Percentiles rank a stretch among this genome's conserved stretches.
Conservation (phyloP, 305 asterid genomes). For the Fraxinus xanthoxyloides region DNA sequence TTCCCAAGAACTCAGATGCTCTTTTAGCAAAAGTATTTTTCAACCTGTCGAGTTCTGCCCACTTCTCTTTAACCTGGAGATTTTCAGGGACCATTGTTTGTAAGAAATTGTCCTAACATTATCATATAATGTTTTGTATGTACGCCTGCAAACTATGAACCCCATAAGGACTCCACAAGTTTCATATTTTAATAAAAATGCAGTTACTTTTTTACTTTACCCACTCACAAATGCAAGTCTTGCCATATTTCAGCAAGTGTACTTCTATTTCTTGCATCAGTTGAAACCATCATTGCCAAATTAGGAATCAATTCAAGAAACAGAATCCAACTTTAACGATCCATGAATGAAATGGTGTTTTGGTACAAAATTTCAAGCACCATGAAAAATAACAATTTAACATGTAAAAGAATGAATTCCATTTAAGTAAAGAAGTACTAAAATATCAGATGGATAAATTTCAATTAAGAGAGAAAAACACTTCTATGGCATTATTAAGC, state of each 20-base stretch:
- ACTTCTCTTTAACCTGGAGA: conserved; percentile 87
- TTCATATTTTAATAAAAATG: background rate
- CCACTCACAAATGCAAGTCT: background rate
- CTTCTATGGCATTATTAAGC: background rate
- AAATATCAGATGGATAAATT: background rate
- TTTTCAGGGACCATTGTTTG: conserved; percentile 23
- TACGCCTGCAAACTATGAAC: conserved; percentile 2
- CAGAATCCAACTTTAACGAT: background rate
- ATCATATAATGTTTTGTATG: conserved; percentile 2
- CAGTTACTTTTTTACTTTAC: background rate
- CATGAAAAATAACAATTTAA: background rate
- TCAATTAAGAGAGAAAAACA: background rate
- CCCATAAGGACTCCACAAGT: background rate
- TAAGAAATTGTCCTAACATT: conserved; percentile 17
- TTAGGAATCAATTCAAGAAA: background rate
- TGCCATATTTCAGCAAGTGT: background rate
- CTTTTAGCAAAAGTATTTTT: conserved; percentile 80
- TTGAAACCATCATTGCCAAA: background rate
- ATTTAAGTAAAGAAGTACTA: background rate
- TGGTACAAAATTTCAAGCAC: background rate
- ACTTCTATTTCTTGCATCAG: background rate
- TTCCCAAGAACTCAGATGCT: conserved; percentile 92
- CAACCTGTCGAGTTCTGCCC: conserved; percentile 86
- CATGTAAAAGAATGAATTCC: background rate
- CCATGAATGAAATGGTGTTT: background rate